A percentile compares a stretch with the other conserved stretches of the same genome.
These are phyloP conservation scores for Russula virescens DNA, from an alignment of 768 basidiomycete species.

Conservation along the genomic window DNA sequence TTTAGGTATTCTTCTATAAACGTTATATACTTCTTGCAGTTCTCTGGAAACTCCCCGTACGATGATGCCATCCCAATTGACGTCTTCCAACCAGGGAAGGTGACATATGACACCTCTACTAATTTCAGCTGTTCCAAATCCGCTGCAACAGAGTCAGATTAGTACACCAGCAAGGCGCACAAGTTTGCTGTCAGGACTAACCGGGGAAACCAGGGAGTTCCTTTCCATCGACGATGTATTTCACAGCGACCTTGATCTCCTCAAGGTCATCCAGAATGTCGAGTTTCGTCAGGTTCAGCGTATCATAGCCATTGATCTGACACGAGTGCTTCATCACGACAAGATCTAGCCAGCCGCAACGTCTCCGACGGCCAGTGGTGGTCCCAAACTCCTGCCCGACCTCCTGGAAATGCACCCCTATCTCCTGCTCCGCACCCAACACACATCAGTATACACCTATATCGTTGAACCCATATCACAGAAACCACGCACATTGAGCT, in stretches of 20 bases:
- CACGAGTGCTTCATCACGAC: constrained; percentile 91
- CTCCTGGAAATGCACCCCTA: constrained; percentile 87
- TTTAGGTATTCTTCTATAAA: constrained; percentile 76
- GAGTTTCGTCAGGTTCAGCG: constrained; percentile 91
- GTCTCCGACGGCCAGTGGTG: constrained; percentile 87
- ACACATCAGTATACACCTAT: background rate
- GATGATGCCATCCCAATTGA: constrained; percentile 58
- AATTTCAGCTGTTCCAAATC: constrained; percentile 74
- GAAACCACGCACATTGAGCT: constrained; percentile 64
- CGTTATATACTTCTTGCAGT: constrained; percentile 79
- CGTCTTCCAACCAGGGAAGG: constrained; percentile 86
- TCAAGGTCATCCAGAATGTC: constrained; percentile 81
- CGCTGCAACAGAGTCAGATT: constrained; percentile 41
- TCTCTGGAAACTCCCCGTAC: constrained; percentile 74
- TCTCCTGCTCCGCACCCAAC: constrained; percentile 41
- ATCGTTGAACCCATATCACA: background rate
- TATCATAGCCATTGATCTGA: constrained; percentile 93
- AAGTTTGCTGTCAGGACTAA: constrained; percentile 33
- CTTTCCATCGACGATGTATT: constrained; percentile 72
- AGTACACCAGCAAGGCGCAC: background rate
- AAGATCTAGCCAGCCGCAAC: constrained; percentile 97
- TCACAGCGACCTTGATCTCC: constrained; percentile 84
- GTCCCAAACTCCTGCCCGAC: constrained; percentile 89
- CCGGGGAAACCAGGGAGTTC: constrained; percentile 85
- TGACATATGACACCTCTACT: constrained; percentile 83